Evolutionary conservation across 805 yeast genomes (phyloP).

Genomic region (Ogataea parapolymorpha): DNA sequence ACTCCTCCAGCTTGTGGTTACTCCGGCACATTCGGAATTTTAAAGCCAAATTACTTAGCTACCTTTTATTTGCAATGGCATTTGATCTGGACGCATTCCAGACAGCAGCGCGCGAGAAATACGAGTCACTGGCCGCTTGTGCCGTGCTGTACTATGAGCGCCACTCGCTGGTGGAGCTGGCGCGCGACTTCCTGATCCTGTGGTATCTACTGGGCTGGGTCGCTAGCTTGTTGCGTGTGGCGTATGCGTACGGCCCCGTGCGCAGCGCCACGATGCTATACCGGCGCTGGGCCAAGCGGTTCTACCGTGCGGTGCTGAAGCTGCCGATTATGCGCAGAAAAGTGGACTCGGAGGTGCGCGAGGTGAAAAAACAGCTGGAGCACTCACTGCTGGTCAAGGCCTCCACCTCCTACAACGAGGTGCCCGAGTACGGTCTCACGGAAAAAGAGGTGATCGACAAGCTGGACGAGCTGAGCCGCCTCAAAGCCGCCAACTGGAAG

Average conservation of each 20-base stretch:
- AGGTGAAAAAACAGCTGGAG: conserved; percentile 50
- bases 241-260: conserved; percentile 28
- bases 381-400: conserved; percentile 54
- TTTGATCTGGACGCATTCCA: background rate
- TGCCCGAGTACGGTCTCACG: conserved; percentile 63
- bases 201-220: conserved; percentile 9
- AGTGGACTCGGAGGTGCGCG: conserved; percentile 58
- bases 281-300: conserved; percentile 3
- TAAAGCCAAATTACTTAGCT: background rate
- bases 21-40: background rate
- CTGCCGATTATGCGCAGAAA: conserved; percentile 42
- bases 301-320: conserved; percentile 16
- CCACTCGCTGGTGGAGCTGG: conserved; percentile 5
- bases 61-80: background rate
- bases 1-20: too few species aligned
- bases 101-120: background rate
- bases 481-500: conserved; percentile 74
- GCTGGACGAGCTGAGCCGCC: conserved; percentile 44
- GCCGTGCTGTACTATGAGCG: conserved; percentile 8
- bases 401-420: conserved; percentile 36
- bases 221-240: background rate
- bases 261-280: conserved; percentile 10
- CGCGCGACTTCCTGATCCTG: conserved; percentile 11
- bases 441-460: conserved; percentile 45
- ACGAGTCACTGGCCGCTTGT: background rate